Evolutionary conservation across 257 asterid genomes (phyloP).

Genomic region (Solanum tacnaense): DNA sequence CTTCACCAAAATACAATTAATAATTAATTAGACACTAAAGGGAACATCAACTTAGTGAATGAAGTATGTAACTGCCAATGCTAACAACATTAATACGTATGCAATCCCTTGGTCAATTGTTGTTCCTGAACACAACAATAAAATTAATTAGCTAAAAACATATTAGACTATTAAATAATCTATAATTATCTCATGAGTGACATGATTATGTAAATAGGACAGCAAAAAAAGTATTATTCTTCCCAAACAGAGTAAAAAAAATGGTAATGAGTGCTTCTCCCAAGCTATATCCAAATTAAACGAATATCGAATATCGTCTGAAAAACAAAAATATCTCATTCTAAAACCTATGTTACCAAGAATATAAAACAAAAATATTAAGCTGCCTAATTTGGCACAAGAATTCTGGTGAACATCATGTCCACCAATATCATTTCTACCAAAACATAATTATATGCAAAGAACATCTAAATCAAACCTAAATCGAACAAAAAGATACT

Average conservation of each 20-base stretch:
- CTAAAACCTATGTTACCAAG: too few species aligned
- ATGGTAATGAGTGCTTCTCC: background rate
- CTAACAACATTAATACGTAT: slow-evolving; percentile 46
- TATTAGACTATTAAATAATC: background rate
- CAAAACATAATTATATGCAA: background rate
- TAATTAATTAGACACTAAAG: slow-evolving; percentile 18
- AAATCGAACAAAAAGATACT: background rate
- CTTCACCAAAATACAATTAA: background rate
- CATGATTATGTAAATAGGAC: background rate
- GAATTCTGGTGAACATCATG: background rate
- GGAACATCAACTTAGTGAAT: slow-evolving; percentile 47
- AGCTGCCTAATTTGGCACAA: background rate
- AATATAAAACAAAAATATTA: background rate
- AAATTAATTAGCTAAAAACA: background rate
- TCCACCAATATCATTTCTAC: background rate
- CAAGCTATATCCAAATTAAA: background rate
- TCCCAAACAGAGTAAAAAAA: background rate
- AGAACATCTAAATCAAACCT: background rate
- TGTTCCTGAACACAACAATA: slow-evolving; percentile 34
- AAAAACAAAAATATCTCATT: background rate
- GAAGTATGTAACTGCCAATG: slow-evolving; percentile 51
- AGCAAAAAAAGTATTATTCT: too few species aligned
- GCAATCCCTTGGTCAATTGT: slow-evolving; percentile 69
- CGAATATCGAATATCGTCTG: rapidly evolving
- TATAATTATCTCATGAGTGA: background rate